Percentiles rank a stretch among this genome's conserved stretches.
Conservation (phyloP, 495 filamentous ascomycete genomes). For the Astrothelium subdiscretum region DNA sequence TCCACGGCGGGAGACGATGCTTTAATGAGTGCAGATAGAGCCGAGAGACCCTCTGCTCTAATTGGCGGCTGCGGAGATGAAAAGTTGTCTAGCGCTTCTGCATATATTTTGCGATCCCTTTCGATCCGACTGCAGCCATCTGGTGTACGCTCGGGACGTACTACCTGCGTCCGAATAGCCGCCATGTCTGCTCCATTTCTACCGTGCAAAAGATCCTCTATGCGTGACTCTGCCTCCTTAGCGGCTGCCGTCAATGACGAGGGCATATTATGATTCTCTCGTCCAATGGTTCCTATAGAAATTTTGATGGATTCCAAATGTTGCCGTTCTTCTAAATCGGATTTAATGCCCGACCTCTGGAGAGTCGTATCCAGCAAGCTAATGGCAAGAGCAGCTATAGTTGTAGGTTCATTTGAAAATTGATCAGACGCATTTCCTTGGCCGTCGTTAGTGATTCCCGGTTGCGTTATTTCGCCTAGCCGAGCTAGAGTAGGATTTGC, state of each 20-base stretch:
- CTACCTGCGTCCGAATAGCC: not conserved
- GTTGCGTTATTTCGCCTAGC: not conserved
- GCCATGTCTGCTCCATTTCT: not conserved
- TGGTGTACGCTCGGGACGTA: not conserved
- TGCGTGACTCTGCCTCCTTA: not conserved
- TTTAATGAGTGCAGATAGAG: conserved; percentile 53
- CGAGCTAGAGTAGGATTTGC: not conserved
- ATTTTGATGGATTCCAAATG: not conserved
- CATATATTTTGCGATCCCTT: conserved; percentile 57
- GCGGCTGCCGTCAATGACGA: not conserved
- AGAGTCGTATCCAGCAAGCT: not conserved
- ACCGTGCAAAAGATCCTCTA: not conserved
- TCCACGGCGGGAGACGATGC: conserved; percentile 55
- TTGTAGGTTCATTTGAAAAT: not conserved
- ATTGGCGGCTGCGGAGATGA: conserved; percentile 66
- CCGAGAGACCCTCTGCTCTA: conserved; percentile 63
- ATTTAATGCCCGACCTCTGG: not conserved
- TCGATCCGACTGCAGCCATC: not conserved
- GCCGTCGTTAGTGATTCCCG: not conserved
- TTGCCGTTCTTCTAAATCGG: no score
- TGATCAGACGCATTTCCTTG: not conserved
- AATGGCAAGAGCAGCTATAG: not conserved
- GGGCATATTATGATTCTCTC: not conserved
- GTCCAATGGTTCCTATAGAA: not conserved
- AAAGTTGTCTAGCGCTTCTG: conserved; percentile 60